phyloP scores from a whole-genome alignment of 2,329 filamentous ascomycete species.

The Colletotrichum sp. region DNA sequence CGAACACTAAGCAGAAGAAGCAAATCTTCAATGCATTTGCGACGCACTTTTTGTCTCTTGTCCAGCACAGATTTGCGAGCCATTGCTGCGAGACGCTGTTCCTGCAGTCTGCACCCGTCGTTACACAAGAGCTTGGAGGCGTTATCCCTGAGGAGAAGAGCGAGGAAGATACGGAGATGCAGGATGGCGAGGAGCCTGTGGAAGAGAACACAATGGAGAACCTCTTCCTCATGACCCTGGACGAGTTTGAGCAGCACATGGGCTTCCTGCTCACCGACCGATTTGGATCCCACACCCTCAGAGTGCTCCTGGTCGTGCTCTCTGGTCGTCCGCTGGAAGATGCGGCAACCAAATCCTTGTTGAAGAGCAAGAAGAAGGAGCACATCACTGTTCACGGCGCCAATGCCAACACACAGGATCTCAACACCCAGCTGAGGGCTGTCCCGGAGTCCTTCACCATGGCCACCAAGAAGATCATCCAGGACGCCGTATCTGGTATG shows the following conservation, averaged over 20 bases:
- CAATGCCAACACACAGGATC: slow-evolving; percentile 42
- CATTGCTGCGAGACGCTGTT: slow-evolving; percentile 98
- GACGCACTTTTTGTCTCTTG: slow-evolving; percentile 85
- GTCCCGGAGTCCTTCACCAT: slow-evolving; percentile 82
- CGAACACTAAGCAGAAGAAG: slow-evolving; percentile 82
- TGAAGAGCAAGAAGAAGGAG: slow-evolving; percentile 94
- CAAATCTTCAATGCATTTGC: slow-evolving; percentile 83
- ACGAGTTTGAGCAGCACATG: slow-evolving; percentile 87
- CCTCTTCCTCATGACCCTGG: slow-evolving; percentile 80
- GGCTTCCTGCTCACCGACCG: slow-evolving; percentile 83
- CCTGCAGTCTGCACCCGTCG: slow-evolving; percentile 77
- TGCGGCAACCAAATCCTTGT: slow-evolving; percentile 70
- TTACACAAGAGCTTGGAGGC: slow-evolving; percentile 72
- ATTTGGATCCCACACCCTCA: slow-evolving; percentile 90
- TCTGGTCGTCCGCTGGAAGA: slow-evolving; percentile 82
- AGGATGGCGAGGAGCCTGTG: slow-evolving; percentile 49
- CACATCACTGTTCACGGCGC: slow-evolving; percentile 69
- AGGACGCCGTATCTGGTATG: slow-evolving; percentile 74
- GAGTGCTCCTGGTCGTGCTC: slow-evolving; percentile 84
- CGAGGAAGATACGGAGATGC: slow-evolving; percentile 42
- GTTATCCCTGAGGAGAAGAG: slow-evolving; percentile 49
- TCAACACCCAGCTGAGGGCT: slow-evolving; percentile 49
- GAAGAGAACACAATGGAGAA: slow-evolving; percentile 77
- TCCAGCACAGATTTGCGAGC: slow-evolving; percentile 95
- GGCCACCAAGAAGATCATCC: slow-evolving; percentile 82